Base-by-base conservation (phyloP, 2,329 filamentous ascomycete genomes). In the Sporothrix curviconia region DNA sequence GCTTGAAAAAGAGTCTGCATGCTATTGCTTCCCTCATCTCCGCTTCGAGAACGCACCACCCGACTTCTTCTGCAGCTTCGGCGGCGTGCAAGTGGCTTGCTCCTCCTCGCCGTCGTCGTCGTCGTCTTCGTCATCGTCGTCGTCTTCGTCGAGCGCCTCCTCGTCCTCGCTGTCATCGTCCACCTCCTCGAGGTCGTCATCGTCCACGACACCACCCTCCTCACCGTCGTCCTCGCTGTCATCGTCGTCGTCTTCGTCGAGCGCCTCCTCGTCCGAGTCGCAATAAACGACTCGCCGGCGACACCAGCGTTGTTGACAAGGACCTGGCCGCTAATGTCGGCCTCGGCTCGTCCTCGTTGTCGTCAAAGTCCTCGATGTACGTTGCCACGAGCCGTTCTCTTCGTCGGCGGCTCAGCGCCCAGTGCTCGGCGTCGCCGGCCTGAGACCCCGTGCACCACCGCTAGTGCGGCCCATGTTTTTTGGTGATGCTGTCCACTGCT, bases 91-190 rank as follows among this genome's bases (percentile, higher is more conserved):
- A 3, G 62, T 64, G 32, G 65, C 69, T 37, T 69, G 67, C 34
- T 69, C 69, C 44, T 70, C 69, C 32, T 65, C 64, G 40, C 69
- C 70, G 7, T 62, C 63, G 30, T 69, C 68, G 54, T 69, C 65
- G 47, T 56, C 52, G 14, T 53, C 51, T 12, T 56, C 57, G 4
- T 25, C 54, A 3, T 51, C 55, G 24, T 61, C 61, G 32, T 85
- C 80, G 30, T 84, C 80, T 30, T 87, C 84, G 65, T 91, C 81
- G 1, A 89, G 91, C 70, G 96, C 92, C 2, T 96, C 89, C 68
- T 94, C 96, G 54, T 96, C 86, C 4, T 95, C 79, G 19, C 80
- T 83, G n/a, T 83, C 84, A 62, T 90, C 86, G 39, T 86, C 85
- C 7, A 87, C 80, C 3, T 82, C 74, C 3, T 76, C 75, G 3